phyloP scores from a whole-genome alignment of 2,329 filamentous ascomycete genomes.

The Neopestalotiopsis sp. region DNA sequence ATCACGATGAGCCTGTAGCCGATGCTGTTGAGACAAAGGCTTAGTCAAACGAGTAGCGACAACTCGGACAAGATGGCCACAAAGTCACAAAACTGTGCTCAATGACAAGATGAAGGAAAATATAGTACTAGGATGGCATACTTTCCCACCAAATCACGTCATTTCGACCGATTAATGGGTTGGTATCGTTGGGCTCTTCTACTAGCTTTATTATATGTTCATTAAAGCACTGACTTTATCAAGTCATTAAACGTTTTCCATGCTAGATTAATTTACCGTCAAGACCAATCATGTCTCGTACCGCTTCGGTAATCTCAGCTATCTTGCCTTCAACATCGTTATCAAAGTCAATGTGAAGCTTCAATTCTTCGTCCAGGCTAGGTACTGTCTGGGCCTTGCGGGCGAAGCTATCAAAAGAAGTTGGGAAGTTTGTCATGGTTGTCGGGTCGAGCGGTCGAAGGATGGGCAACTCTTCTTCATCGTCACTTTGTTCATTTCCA shows the following conservation, averaged over 20 bases:
- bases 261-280: not conserved
- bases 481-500: slow-evolving; percentile 10
- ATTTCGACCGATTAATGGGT: too few species aligned
- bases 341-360: slow-evolving; percentile 27
- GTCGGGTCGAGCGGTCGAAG: slow-evolving; percentile 34
- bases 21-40: slow-evolving; percentile 4
- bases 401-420: not conserved
- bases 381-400: not conserved
- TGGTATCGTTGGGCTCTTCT: too few species aligned
- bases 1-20: slow-evolving; percentile 19
- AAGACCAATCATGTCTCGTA: slow-evolving; percentile 21
- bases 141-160: too few species aligned
- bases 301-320: slow-evolving; percentile 29
- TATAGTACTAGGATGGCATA: too few species aligned
- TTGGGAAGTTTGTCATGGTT: slow-evolving; percentile 31
- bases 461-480: slow-evolving; percentile 31
- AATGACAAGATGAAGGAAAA: too few species aligned
- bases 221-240: too few species aligned
- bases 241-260: too few species aligned
- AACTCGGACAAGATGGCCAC: too few species aligned
- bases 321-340: slow-evolving; percentile 29
- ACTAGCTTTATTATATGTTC: too few species aligned
- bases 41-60: not conserved
- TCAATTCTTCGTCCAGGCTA: slow-evolving; percentile 30
- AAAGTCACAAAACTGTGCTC: too few species aligned